These are phyloP conservation scores for Streptanthus diversifolius DNA, from an alignment of 345 rosid genomes.

Conservation along the genomic window DNA sequence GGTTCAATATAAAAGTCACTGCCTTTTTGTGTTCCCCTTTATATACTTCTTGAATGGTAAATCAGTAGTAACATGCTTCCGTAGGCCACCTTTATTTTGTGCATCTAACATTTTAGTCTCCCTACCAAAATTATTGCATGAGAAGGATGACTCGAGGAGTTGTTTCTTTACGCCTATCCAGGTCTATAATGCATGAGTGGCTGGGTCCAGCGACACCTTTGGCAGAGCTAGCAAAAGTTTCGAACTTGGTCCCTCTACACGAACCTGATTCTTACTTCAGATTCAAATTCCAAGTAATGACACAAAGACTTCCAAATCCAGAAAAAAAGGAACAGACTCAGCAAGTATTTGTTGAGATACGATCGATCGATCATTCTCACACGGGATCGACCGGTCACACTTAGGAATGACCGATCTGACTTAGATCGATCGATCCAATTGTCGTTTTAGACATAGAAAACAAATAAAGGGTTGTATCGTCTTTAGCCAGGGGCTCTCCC, in stretches of 20 bases:
- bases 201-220: conserved; percentile 14
- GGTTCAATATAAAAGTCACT: conserved; percentile 37
- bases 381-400: no score
- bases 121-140: not conserved
- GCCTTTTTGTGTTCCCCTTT: conserved; percentile 39
- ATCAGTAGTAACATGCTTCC: conserved; percentile 38
- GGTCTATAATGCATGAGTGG: no score
- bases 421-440: no score
- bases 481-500: no score
- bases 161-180: no score
- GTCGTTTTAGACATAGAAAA: no score
- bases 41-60: conserved; percentile 37
- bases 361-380: no score
- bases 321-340: not conserved
- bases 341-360: no score
- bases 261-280: not conserved
- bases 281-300: not conserved
- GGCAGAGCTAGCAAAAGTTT: conserved; percentile 10
- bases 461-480: no score
- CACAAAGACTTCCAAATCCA: not conserved
- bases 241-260: conserved; percentile 8
- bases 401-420: no score
- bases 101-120: conserved; percentile 44
- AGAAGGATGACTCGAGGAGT: conserved; percentile 31
- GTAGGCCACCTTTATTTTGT: conserved; percentile 37